phyloP scores from a whole-genome alignment of 2,329 filamentous ascomycete genomes.

The Clonostachys byssicola region DNA sequence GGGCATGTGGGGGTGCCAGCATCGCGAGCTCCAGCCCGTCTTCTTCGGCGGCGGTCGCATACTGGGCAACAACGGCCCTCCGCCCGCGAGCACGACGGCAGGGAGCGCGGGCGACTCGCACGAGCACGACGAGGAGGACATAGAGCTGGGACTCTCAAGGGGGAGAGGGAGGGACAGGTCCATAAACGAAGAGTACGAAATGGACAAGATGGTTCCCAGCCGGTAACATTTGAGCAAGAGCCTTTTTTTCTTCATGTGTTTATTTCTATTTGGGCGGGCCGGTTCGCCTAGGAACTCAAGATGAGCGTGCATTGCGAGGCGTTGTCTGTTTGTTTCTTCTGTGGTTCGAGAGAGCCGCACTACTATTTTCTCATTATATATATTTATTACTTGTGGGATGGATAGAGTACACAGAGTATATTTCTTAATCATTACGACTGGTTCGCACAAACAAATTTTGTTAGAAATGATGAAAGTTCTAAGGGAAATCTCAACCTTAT shows the following conservation, averaged over 20 bases:
- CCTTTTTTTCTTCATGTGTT: not conserved
- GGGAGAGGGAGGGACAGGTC: constrained; percentile 48
- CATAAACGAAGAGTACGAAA: constrained; percentile 57
- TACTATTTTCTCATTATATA: too few relatives aligned
- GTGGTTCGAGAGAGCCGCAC: too few relatives aligned
- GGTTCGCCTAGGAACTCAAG: constrained; percentile 4
- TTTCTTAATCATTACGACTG: too few relatives aligned
- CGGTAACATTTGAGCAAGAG: constrained; percentile 1
- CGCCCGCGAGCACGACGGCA: constrained; percentile 8
- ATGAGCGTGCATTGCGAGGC: constrained; percentile 25
- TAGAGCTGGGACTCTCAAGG: constrained; percentile 35
- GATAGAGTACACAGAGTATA: too few relatives aligned
- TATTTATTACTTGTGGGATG: too few relatives aligned
- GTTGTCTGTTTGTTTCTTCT: constrained; percentile 11
- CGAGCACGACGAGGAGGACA: constrained; percentile 42
- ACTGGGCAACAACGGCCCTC: constrained; percentile 17
- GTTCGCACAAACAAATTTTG: too few relatives aligned
- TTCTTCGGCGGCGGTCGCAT: constrained; percentile 66
- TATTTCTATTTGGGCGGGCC: too few relatives aligned
- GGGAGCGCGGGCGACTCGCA: constrained; percentile 8
- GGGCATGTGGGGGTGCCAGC: constrained; percentile 88
- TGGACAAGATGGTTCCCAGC: constrained; percentile 47
- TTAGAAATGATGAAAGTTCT: too few relatives aligned
- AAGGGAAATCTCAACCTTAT: too few relatives aligned
- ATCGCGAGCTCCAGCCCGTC: constrained; percentile 84